These are phyloP conservation scores for Apostasia shenzhenica DNA, from an alignment of 106 monocot genomes.

Conservation along the genomic window DNA sequence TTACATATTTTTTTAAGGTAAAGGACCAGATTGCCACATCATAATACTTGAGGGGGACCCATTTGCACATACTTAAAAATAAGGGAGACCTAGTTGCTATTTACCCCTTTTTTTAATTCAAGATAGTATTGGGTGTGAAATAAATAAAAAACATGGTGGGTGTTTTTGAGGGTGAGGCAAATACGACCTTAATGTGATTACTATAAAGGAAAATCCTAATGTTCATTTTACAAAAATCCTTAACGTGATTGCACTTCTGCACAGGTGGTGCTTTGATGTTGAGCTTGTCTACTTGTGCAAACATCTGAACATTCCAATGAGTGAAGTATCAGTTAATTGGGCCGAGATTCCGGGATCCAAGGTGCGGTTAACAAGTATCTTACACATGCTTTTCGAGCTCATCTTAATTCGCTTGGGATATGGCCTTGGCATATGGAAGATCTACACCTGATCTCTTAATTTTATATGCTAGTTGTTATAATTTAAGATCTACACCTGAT, in stretches of 20 bases:
- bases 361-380: conserved; percentile 71
- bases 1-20: too few relatives aligned
- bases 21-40: too few relatives aligned
- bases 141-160: too few relatives aligned
- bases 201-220: too few relatives aligned
- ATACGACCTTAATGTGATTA: too few relatives aligned
- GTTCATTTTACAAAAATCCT: not conserved
- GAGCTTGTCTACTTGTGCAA: conserved; percentile 95
- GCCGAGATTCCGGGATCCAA: conserved; percentile 97
- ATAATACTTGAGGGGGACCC: too few relatives aligned
- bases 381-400: conserved; percentile 97
- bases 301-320: conserved; percentile 71
- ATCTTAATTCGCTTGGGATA: conserved; percentile 84
- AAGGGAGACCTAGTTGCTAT: too few relatives aligned
- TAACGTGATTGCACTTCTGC: not conserved
- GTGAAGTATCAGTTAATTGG: conserved; percentile 90
- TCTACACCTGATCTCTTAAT: conserved; percentile 28
- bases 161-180: too few relatives aligned
- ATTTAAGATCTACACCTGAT: too few relatives aligned
- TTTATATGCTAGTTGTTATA: not conserved
- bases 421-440: conserved; percentile 84
- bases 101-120: too few relatives aligned
- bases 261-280: conserved; percentile 98
- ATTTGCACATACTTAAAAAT: too few relatives aligned
- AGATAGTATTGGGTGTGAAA: too few relatives aligned